Evolutionary conservation across 345 rosid species (phyloP).

Genomic region (Mangifera indica): DNA sequence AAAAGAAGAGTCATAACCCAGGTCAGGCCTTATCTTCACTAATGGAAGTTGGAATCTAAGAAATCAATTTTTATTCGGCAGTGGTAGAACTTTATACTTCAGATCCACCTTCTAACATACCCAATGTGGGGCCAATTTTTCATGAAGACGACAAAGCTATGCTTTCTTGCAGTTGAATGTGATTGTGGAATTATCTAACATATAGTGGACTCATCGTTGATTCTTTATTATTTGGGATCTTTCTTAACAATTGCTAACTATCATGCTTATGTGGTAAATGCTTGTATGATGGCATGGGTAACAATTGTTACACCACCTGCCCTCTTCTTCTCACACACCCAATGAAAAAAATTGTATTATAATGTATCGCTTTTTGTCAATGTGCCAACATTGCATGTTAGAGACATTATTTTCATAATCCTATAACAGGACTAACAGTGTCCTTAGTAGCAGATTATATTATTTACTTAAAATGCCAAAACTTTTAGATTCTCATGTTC

Average conservation of each 20-base stretch:
- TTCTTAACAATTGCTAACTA: neutral
- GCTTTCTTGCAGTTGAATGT: neutral
- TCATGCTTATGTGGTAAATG: neutral
- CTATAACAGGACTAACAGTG: neutral
- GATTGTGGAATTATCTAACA: neutral
- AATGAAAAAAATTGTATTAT: neutral
- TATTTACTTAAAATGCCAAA: conserved; percentile 8
- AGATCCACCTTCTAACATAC: neutral
- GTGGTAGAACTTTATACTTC: neutral
- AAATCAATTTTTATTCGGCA: neutral
- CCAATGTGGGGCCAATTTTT: neutral
- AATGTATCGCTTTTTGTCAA: too few species aligned
- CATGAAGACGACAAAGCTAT: neutral
- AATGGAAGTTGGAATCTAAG: neutral
- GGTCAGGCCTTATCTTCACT: neutral
- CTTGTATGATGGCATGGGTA: neutral
- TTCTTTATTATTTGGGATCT: neutral
- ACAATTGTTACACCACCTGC: neutral
- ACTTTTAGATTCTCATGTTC: conserved; percentile 13
- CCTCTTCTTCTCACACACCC: neutral
- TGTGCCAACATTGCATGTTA: too few species aligned
- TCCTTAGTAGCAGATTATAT: neutral
- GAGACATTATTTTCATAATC: neutral
- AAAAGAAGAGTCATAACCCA: neutral
- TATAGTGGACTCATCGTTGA: neutral